Base-by-base conservation (phyloP, 140 eudicot species). In the Senecio squalidus region DNA sequence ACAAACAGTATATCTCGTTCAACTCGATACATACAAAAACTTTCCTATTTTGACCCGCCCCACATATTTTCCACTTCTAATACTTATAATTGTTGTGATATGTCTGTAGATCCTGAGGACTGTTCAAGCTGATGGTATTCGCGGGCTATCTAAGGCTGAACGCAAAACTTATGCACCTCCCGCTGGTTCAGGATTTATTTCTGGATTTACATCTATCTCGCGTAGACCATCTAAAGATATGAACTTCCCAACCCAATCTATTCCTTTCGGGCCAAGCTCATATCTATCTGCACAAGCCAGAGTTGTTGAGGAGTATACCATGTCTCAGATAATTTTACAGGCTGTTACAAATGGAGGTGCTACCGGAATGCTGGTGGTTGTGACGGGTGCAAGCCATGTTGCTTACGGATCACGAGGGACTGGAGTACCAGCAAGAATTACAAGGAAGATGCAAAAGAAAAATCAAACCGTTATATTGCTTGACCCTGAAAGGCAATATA, bases 151-250 rank as follows among this genome's bases (percentile, higher is more conserved):
- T 21, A 80, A 88, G 72, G 77, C 89, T 48, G 95, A 93, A 34
- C 92, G 96, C 20, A 83, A 82, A 65, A 73, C 72, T 55, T 93
- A 87, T 62, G 84, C 87, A 60, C 96, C 98, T 54, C 96, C 99
- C 73, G 96, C 95, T 60, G 99, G 99, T 55, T 88, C 99, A n/a
- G 99, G 99, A 18, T 93, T 93, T 64, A 80, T 88, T 28, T 84
- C 96, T 17, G 99, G 96, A 24, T 73, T 84, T 67, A 68, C 80
- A 68, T 80, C 96, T 26, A 75, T 92, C 52, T 76, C 93, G 3
- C 84, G 94, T 21, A 78, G 93, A 82, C 69, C 85, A 24, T 77
- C 82, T 29, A 60, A 65, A 54, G 98, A 84, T 41, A 21, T 61
- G 41, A 73, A 55, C 57, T 79, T 64, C 54, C 56, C 70, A 6